A percentile compares a stretch with the other conserved stretches of the same genome.
Evolutionary conservation across 2,329 filamentous ascomycete genomes (phyloP).

Genomic region (Cladorrhinum sp.): DNA sequence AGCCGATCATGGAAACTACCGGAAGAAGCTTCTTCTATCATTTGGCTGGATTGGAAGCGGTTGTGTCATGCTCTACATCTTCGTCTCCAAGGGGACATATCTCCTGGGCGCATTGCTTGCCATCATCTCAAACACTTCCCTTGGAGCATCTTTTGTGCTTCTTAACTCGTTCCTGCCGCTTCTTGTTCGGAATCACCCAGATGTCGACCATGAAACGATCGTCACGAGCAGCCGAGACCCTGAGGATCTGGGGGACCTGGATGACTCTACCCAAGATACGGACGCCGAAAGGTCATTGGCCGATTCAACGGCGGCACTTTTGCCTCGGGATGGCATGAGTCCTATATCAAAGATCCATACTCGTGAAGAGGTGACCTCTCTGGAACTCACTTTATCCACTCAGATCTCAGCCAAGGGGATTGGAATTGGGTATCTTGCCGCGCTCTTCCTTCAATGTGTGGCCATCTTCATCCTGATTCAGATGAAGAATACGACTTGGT

Average conservation of each 20-base stretch:
- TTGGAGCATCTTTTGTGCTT: constrained; percentile 91
- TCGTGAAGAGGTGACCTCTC: constrained; percentile 52
- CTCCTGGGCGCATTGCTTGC: constrained; percentile 78
- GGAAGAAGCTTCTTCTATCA: constrained; percentile 80
- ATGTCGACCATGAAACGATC: constrained; percentile 33
- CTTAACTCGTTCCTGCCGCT: constrained; percentile 93
- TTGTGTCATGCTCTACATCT: constrained; percentile 85
- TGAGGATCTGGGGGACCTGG: constrained; percentile 34
- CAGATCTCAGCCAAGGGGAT: constrained; percentile 90
- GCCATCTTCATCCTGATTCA: constrained; percentile 73
- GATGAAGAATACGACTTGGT: constrained; percentile 76
- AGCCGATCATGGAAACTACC: constrained; percentile 88
- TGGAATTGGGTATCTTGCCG: constrained; percentile 88
- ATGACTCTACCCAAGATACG: constrained; percentile 31
- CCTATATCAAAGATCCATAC: constrained; percentile 39
- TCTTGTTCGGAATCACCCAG: constrained; percentile 80
- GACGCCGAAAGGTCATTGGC: constrained; percentile 30
- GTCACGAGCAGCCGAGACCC: constrained; percentile 36
- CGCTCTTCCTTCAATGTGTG: constrained; percentile 77
- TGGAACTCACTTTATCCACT: constrained; percentile 78
- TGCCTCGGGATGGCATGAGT: constrained; percentile 35
- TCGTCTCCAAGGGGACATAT: constrained; percentile 71
- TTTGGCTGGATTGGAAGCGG: constrained; percentile 81
- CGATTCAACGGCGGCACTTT: constrained; percentile 47
- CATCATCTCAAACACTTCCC: constrained; percentile 88